Conservation (phyloP, 176 grass and related monocot genomes). For the Dendrocalamus sinicus region DNA sequence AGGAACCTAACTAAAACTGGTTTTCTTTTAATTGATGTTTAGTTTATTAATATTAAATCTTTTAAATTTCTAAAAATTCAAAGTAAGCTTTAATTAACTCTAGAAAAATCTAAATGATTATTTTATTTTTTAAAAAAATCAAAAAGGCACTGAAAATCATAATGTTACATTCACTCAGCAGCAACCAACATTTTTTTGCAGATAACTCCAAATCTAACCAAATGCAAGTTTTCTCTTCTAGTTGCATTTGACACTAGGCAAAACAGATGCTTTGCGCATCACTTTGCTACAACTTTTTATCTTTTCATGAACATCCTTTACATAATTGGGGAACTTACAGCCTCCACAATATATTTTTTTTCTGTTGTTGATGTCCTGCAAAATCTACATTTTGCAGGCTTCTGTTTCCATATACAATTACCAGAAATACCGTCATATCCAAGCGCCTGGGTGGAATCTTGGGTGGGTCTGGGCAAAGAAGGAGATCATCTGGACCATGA, state of each 20-base stretch:
- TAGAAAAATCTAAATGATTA: too few relatives aligned
- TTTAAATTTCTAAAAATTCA: too few relatives aligned
- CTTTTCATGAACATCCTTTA: background rate
- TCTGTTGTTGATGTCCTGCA: constrained; percentile 21
- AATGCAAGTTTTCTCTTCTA: background rate
- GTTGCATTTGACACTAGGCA: background rate
- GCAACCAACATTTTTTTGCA: background rate
- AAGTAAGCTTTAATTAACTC: too few relatives aligned
- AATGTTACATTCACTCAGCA: background rate
- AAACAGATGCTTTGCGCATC: background rate
- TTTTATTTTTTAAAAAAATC: too few relatives aligned
- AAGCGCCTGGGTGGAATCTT: constrained; percentile 76
- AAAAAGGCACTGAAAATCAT: too few relatives aligned
- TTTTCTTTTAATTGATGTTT: too few relatives aligned
- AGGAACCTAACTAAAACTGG: too few relatives aligned
- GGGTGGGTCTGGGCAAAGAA: constrained; percentile 83
- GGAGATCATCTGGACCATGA: constrained; percentile 74
- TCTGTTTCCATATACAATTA: constrained; percentile 73
- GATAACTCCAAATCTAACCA: background rate
- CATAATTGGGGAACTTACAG: background rate
- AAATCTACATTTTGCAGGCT: constrained; percentile 54
- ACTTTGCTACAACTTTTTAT: constrained; percentile 15
- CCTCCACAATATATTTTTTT: constrained; percentile 1
- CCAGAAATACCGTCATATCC: constrained; percentile 83
- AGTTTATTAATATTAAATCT: too few relatives aligned